Base-by-base conservation (phyloP, 345 rosid genomes). In the Sapria himalayana region DNA sequence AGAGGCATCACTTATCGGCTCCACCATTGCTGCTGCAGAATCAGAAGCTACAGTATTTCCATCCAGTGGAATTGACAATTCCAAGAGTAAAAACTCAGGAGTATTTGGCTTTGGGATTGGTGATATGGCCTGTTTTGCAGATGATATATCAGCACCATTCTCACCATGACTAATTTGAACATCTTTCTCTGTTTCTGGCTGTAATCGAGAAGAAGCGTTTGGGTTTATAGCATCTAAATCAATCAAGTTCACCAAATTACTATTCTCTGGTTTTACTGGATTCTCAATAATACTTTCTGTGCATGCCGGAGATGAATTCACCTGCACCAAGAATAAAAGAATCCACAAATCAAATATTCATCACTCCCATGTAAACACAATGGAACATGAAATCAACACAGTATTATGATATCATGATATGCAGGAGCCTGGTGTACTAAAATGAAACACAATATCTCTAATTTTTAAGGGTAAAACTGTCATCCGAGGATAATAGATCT, bases 71-170 rank as follows among this genome's bases (percentile, higher is more conserved):
- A 18, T 49, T 3, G 77, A 60, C 46, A 64, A 38, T 36, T 73
- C 86, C 24, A 61, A 53, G 29, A 82, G 52, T 50, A 82, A 63
- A 58, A 54, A 63, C 47, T 82, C 81, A 57, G 76, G 51, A 34
- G 72, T 63, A 55, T 56, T 70, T 35, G 60, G 60, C 29, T 44
- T 57, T 56, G 78, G 65, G 3, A 44, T 48, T 4, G 42, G 50
- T 13, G 50, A 40, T 3, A 19, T 33, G 55, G 48, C 64, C 46
- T 57, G 44, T 39, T 67, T 46, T 12, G 39, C 31, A 17, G 57
- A 19, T 17, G 62, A 21, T 18, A 31, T 20, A 37, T 3, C 69
- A 55, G n/a, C 53, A 39, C 52, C 39, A 41, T 43, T 61, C 22
- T 24, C 61, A 41, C 25, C 58, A 15, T 55, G 54, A 15, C 34